phyloP scores from a whole-genome alignment of 106 monocot genomes.

The Hemerocallis citrina region DNA sequence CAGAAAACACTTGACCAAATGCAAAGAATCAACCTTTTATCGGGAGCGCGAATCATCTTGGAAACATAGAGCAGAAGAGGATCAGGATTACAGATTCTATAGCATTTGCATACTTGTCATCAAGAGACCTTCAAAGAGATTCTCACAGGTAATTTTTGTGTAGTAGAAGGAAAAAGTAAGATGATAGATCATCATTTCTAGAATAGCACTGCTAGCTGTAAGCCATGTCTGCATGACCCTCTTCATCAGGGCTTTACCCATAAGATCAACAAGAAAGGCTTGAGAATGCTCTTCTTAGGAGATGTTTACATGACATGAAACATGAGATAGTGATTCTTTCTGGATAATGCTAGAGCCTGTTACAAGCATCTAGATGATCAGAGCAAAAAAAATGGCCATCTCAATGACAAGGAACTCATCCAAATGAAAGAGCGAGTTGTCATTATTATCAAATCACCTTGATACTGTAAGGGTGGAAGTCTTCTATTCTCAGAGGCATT shows the following conservation, averaged over 20 bases:
- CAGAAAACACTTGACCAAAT: constrained; percentile 22
- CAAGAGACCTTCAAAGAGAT: constrained; percentile 20
- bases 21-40: constrained; percentile 29
- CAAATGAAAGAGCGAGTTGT: too few relatives aligned
- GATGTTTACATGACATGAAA: too few relatives aligned
- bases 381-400: too few relatives aligned
- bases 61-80: constrained; percentile 30
- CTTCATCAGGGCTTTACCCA: constrained; percentile 26
- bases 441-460: too few relatives aligned
- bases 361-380: too few relatives aligned
- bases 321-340: too few relatives aligned
- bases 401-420: too few relatives aligned
- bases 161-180: constrained; percentile 17
- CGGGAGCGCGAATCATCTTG: constrained; percentile 27
- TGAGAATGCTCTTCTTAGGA: too few relatives aligned
- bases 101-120: constrained; percentile 21
- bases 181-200: constrained; percentile 30
- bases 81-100: constrained; percentile 26
- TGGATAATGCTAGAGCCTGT: too few relatives aligned
- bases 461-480: too few relatives aligned
- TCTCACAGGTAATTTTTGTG: constrained; percentile 18
- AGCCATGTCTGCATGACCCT: constrained; percentile 27
- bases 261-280: too few relatives aligned
- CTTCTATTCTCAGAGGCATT: too few relatives aligned
- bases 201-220: constrained; percentile 15